Percentiles rank a stretch among this genome's conserved stretches.
Conservation (phyloP, 176 grass and related monocot genomes). For the Lolium perenne region DNA sequence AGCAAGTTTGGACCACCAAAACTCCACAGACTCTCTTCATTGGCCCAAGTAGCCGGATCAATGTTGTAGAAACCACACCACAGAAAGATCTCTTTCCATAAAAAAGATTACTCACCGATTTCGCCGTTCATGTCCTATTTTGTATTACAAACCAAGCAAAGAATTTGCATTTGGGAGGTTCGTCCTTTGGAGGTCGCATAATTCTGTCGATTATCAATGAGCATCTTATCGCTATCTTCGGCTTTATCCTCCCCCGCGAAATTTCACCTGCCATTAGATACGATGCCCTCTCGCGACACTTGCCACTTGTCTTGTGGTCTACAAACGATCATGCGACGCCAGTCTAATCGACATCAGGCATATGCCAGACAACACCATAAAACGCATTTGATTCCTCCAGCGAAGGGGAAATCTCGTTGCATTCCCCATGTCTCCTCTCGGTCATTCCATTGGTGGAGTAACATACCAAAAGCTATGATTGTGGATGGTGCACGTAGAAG, state of each 20-base stretch:
- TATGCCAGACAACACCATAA: neutral
- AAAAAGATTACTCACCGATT: too few relatives aligned
- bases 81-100: too few relatives aligned
- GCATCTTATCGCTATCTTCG: neutral
- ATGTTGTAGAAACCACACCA: too few relatives aligned
- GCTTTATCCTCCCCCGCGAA: neutral
- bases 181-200: neutral
- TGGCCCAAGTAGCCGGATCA: too few relatives aligned
- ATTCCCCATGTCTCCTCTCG: neutral
- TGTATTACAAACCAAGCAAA: too few relatives aligned
- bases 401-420: neutral
- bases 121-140: too few relatives aligned
- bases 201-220: neutral
- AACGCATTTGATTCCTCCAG: neutral
- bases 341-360: neutral
- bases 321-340: neutral
- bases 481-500: neutral
- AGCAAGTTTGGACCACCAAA: too few relatives aligned
- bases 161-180: too few relatives aligned
- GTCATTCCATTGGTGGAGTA: neutral
- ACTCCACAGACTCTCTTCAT: too few relatives aligned
- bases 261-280: constrained; percentile 15
- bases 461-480: neutral
- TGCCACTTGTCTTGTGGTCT: neutral
- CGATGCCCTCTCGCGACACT: neutral